A percentile compares a stretch with the other conserved stretches of the same genome.
Conservation (phyloP, 2,329 filamentous ascomycete genomes). For the Colletotrichum incanum region DNA sequence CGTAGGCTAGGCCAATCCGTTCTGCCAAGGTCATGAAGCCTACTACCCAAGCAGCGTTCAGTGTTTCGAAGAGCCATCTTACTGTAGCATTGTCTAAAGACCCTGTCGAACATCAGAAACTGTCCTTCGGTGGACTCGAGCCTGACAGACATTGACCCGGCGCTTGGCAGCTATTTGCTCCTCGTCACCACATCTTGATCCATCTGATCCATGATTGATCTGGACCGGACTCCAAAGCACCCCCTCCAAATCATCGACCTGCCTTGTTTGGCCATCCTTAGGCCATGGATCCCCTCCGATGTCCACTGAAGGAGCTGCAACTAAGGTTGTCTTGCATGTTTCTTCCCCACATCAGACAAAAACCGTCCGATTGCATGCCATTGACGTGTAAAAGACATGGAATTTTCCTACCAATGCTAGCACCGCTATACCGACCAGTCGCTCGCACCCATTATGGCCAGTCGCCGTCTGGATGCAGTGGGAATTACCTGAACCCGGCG, state of each 20-base stretch:
- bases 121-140: background rate
- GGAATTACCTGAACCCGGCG: background rate
- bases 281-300: constrained; percentile 21
- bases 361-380: constrained; percentile 18
- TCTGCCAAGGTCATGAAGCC: background rate
- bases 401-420: constrained; percentile 12
- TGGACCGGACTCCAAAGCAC: background rate
- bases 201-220: background rate
- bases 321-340: constrained; percentile 39
- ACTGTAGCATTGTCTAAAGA: background rate
- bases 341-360: constrained; percentile 29
- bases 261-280: constrained; percentile 25
- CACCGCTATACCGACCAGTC: background rate
- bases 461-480: background rate
- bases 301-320: constrained; percentile 35
- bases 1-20: background rate
- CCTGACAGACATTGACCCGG: background rate
- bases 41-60: background rate
- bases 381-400: too few relatives aligned
- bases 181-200: background rate
- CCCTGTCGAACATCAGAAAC: background rate
- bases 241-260: constrained; percentile 17
- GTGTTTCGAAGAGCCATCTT: background rate
- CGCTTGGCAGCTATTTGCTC: background rate
- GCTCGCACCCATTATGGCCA: constrained; percentile 3